Percentiles rank a stretch among this genome's conserved stretches.
phyloP scores from a whole-genome alignment of 2,329 filamentous ascomycete genomes.

The Colletotrichum salicis region DNA sequence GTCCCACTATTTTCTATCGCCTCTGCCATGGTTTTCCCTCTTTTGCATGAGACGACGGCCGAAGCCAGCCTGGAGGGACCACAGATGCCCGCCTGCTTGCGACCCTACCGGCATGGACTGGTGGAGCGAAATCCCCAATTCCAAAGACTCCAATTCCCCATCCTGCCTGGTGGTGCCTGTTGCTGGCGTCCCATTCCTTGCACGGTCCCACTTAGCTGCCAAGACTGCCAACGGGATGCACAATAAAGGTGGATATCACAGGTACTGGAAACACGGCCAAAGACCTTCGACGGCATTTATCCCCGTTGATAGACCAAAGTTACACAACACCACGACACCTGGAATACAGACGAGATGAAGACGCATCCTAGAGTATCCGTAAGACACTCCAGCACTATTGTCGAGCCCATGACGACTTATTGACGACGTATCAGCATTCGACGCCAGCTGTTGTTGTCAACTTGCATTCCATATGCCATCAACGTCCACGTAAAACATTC shows the following conservation, averaged over 20 bases:
- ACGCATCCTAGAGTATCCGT: not conserved
- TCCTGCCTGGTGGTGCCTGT: slow-evolving; percentile 12
- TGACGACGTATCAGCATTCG: not conserved
- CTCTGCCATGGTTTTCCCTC: slow-evolving; percentile 15
- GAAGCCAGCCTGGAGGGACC: slow-evolving; percentile 9
- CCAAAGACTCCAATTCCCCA: slow-evolving; percentile 10
- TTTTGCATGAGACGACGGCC: slow-evolving; percentile 7
- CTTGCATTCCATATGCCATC: not conserved
- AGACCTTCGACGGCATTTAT: not conserved
- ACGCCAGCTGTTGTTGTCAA: not conserved
- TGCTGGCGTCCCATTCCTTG: slow-evolving; percentile 7
- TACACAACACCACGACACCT: not conserved
- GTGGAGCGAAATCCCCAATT: slow-evolving; percentile 13
- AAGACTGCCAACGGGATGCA: slow-evolving; percentile 16
- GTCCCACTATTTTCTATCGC: slow-evolving; percentile 9
- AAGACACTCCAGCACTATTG: not conserved
- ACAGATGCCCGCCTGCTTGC: slow-evolving; percentile 19
- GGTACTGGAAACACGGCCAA: not conserved
- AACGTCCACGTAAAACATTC: not conserved
- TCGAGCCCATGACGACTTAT: not conserved
- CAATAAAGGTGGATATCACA: slow-evolving; percentile 3
- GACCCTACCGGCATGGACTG: slow-evolving; percentile 4
- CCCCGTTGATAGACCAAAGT: not conserved
- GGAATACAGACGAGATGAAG: not conserved
- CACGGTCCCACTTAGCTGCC: slow-evolving; percentile 12